Evolutionary conservation across 805 yeast genomes (phyloP).

Genomic region (Nakazawaea molendinolei): DNA sequence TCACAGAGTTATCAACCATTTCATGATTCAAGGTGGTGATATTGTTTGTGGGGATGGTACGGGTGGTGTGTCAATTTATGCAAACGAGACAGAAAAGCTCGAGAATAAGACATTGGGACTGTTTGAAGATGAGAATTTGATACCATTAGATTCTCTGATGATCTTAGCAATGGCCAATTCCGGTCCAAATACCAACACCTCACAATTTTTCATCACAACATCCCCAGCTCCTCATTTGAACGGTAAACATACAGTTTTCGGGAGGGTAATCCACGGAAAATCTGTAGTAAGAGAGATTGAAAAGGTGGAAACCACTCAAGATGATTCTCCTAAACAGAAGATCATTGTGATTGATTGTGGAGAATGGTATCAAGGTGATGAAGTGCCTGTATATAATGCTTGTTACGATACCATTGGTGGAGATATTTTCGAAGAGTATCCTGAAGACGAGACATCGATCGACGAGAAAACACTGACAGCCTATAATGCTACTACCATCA

Average conservation of each 20-base stretch:
- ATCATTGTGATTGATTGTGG: constrained; percentile 57
- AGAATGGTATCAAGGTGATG: constrained; percentile 45
- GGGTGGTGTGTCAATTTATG: constrained; percentile 41
- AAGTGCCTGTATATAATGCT: constrained; percentile 56
- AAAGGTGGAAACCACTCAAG: constrained; percentile 36
- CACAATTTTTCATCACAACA: constrained; percentile 70
- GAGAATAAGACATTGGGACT: too few species aligned
- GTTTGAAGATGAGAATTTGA: constrained; percentile 54
- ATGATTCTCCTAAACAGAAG: constrained; percentile 31
- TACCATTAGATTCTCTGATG: constrained; percentile 28
- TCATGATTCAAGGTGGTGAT: constrained; percentile 69
- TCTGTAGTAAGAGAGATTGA: constrained; percentile 65
- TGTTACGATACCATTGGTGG: constrained; percentile 57
- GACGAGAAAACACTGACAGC: constrained; percentile 42
- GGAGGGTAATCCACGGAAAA: constrained; percentile 61
- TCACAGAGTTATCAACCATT: constrained; percentile 61
- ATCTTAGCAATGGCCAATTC: constrained; percentile 59
- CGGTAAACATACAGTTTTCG: constrained; percentile 75
- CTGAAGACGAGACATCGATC: constrained; percentile 62
- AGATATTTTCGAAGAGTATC: constrained; percentile 69
- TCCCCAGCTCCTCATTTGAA: constrained; percentile 65
- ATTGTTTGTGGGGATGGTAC: constrained; percentile 36
- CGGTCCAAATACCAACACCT: constrained; percentile 45
- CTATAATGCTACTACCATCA: constrained; percentile 41
- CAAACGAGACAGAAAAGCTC: constrained; percentile 20